phyloP scores from a whole-genome alignment of 1,284 basidiomycete species.

The Chalciporus sp. region DNA sequence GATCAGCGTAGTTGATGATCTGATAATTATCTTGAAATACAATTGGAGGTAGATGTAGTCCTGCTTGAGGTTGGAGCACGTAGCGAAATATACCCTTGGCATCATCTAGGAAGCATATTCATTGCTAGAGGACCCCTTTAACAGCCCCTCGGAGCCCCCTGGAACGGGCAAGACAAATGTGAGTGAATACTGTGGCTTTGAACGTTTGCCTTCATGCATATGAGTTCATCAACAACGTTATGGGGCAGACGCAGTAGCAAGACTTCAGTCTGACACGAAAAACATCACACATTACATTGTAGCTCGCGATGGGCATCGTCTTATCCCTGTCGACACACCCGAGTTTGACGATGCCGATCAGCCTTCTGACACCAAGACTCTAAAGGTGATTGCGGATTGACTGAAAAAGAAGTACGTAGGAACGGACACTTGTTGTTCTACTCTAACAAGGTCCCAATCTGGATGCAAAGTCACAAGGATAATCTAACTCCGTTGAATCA shows the following conservation, averaged over 20 bases:
- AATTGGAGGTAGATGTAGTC: too few species aligned
- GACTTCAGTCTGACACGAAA: slow-evolving; percentile 18
- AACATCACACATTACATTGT: slow-evolving; percentile 10
- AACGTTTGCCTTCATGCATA: neutral
- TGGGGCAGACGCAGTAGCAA: neutral
- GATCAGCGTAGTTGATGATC: too few species aligned
- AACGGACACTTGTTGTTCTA: neutral
- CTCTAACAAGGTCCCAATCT: slow-evolving; percentile 8
- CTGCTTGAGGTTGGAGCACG: too few species aligned
- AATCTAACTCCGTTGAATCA: slow-evolving; percentile 53
- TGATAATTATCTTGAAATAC: too few species aligned
- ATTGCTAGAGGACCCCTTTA: too few species aligned
- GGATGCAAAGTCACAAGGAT: slow-evolving; percentile 39
- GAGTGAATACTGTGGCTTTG: neutral
- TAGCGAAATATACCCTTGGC: too few species aligned
- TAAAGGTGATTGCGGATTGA: slow-evolving; percentile 29
- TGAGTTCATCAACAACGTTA: slow-evolving; percentile 23
- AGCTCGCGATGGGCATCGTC: neutral
- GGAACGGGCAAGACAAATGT: slow-evolving; percentile 29
- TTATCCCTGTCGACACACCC: slow-evolving; percentile 32
- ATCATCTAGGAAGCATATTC: too few species aligned
- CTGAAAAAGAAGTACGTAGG: slow-evolving; percentile 21
- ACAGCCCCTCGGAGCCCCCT: slow-evolving; percentile 24
- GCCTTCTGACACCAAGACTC: slow-evolving; percentile 27
- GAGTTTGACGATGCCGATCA: slow-evolving; percentile 30